Percentiles rank a stretch among this genome's conserved stretches.
Conservation (phyloP, 1,139 yeast genomes). For the Yamadazyma jaroonii region DNA sequence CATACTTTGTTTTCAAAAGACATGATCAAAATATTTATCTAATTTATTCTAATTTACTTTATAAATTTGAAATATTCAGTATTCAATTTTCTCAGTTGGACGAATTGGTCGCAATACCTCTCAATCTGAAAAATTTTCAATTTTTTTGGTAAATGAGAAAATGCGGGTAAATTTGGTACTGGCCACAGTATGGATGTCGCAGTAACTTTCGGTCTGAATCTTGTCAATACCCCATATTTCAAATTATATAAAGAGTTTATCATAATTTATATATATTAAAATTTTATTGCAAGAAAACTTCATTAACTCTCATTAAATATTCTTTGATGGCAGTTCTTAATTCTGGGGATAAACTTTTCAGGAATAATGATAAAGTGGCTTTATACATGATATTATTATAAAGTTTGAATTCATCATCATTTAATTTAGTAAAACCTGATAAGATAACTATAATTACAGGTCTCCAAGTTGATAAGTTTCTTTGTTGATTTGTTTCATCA, state of each 20-base stretch:
- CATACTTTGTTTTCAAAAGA: slow-evolving; percentile 53
- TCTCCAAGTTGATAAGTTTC: slow-evolving; percentile 82
- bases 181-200: background rate
- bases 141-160: background rate
- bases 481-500: slow-evolving; percentile 73
- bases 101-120: slow-evolving; percentile 14
- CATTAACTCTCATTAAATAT: slow-evolving; percentile 72
- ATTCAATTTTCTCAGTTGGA: slow-evolving; percentile 7
- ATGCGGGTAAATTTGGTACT: slow-evolving; percentile 10
- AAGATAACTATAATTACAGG: slow-evolving; percentile 88
- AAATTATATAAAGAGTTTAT: background rate
- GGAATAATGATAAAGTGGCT: slow-evolving; percentile 62
- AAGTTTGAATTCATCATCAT: slow-evolving; percentile 66
- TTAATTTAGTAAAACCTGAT: slow-evolving; percentile 77
- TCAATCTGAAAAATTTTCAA: slow-evolving; percentile 14
- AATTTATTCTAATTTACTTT: background rate
- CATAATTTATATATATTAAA: background rate
- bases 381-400: slow-evolving; percentile 68
- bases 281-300: slow-evolving; percentile 22
- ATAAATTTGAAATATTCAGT: slow-evolving; percentile 5
- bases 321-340: slow-evolving; percentile 64
- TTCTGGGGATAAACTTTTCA: slow-evolving; percentile 68
- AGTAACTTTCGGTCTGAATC: background rate
- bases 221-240: background rate
- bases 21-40: slow-evolving; percentile 22